These are phyloP conservation scores for Cryptococcus wingfieldii DNA, from an alignment of 1,284 basidiomycete genomes.

Conservation along the genomic window DNA sequence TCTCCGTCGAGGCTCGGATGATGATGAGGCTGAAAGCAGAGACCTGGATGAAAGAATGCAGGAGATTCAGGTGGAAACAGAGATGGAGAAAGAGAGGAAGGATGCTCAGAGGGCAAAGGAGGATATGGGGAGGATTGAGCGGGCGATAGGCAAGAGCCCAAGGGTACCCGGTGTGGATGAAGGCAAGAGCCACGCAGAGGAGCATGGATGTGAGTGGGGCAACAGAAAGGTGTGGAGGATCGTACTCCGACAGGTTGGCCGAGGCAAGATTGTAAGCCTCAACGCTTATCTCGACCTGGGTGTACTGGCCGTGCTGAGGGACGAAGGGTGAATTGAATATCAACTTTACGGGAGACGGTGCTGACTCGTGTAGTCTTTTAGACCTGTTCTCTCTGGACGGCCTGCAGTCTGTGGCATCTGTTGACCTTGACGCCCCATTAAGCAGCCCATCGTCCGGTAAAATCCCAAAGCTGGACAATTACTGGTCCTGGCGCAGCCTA, in stretches of 20 bases:
- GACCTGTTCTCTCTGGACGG: conserved; percentile 31
- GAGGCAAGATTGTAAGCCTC: conserved; percentile 31
- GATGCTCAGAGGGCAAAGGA: conserved; percentile 31
- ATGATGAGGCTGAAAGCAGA: conserved; percentile 8
- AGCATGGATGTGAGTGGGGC: neutral
- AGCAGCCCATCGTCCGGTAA: conserved; percentile 10
- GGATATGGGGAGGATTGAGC: conserved; percentile 27
- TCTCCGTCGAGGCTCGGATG: conserved; percentile 14
- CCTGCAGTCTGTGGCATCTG: conserved; percentile 12
- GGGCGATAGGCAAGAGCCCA: conserved; percentile 6
- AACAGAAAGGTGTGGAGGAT: conserved; percentile 11
- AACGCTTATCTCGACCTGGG: conserved; percentile 30
- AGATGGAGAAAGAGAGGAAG: conserved; percentile 33
- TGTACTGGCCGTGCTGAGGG: conserved; percentile 31
- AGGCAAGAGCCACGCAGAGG: neutral
- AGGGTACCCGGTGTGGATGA: neutral
- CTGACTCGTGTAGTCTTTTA: conserved; percentile 19
- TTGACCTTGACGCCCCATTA: conserved; percentile 17
- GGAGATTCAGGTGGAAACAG: conserved; percentile 39
- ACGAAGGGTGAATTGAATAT: conserved; percentile 31
- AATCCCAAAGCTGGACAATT: conserved; percentile 16
- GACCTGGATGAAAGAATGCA: conserved; percentile 24
- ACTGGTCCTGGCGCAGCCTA: conserved; percentile 36
- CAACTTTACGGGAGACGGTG: neutral
- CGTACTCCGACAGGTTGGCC: conserved; percentile 23